Conservation (phyloP, 176 grass and related monocot species). For the Bonia amplexicaulis region DNA sequence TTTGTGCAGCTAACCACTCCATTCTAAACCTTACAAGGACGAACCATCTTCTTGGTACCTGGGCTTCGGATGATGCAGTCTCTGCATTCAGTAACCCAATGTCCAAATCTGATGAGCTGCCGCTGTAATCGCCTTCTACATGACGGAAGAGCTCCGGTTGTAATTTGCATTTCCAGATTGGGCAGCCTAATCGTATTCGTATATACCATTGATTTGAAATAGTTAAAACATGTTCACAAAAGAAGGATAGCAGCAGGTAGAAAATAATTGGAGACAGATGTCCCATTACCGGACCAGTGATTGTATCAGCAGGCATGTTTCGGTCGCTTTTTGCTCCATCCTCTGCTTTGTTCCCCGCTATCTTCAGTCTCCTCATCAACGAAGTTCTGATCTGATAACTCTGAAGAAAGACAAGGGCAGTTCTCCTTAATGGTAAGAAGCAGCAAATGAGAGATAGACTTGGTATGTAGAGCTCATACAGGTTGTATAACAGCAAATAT, state of each 20-base stretch:
- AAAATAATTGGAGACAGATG: slow-evolving; percentile 1
- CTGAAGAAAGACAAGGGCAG: slow-evolving; percentile 47
- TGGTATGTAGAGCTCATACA: neutral
- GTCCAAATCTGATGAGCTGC: neutral
- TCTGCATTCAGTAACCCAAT: neutral
- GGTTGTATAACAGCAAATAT: neutral
- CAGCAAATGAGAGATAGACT: neutral
- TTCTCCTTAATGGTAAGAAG: slow-evolving; percentile 8
- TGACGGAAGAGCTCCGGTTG: neutral
- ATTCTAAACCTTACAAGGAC: neutral
- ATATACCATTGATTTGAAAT: slow-evolving; percentile 1
- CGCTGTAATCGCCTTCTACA: neutral
- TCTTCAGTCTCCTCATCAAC: slow-evolving; percentile 37
- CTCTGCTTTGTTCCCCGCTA: slow-evolving; percentile 20
- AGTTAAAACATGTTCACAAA: neutral
- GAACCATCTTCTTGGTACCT: neutral
- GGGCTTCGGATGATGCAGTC: neutral
- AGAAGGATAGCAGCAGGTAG: neutral
- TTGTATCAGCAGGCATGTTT: slow-evolving; percentile 12
- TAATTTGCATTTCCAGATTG: neutral
- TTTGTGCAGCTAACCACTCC: neutral
- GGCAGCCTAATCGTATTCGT: neutral
- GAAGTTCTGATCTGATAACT: slow-evolving; percentile 84
- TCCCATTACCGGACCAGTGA: slow-evolving; percentile 43
- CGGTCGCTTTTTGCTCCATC: slow-evolving; percentile 29